Percentiles rank a stretch among this genome's conserved stretches.
These are phyloP conservation scores for Hypholoma fasciculare DNA, from an alignment of 768 basidiomycete genomes.

Conservation along the genomic window DNA sequence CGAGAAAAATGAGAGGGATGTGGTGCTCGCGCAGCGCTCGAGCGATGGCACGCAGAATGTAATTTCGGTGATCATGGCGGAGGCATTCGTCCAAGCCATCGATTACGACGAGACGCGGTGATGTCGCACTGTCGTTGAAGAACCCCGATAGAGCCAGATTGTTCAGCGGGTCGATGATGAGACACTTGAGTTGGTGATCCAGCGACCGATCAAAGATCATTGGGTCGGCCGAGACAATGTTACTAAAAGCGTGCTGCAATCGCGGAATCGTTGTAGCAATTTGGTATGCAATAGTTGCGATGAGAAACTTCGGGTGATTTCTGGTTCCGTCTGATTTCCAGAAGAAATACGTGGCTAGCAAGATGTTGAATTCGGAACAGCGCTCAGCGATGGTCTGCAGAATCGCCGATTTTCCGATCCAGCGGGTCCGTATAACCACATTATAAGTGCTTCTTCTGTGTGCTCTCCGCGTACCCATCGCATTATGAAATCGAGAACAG, in stretches of 20 bases:
- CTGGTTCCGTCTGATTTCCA: neutral
- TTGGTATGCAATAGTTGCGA: conserved; percentile 11
- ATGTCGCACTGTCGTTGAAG: neutral
- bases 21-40: neutral
- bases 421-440: conserved; percentile 11
- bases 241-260: neutral
- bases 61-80: neutral
- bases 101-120: neutral
- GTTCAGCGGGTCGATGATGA: conserved; percentile 6
- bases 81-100: conserved; percentile 3
- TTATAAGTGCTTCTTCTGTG: neutral
- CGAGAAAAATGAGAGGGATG: neutral
- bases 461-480: neutral
- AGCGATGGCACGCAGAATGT: neutral
- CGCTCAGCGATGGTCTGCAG: conserved; percentile 5
- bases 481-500: neutral
- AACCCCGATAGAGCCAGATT: neutral
- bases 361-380: neutral
- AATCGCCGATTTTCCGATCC: conserved; percentile 13
- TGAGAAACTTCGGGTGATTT: neutral
- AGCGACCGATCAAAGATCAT: conserved; percentile 6
- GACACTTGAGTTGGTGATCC: neutral
- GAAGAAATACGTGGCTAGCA: conserved; percentile 11
- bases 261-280: neutral
- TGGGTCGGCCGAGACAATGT: neutral